A percentile compares a stretch with the other conserved stretches of the same genome.
These are phyloP conservation scores for Phaeolepiota aurea DNA, from an alignment of 768 basidiomycete species.

Conservation along the genomic window DNA sequence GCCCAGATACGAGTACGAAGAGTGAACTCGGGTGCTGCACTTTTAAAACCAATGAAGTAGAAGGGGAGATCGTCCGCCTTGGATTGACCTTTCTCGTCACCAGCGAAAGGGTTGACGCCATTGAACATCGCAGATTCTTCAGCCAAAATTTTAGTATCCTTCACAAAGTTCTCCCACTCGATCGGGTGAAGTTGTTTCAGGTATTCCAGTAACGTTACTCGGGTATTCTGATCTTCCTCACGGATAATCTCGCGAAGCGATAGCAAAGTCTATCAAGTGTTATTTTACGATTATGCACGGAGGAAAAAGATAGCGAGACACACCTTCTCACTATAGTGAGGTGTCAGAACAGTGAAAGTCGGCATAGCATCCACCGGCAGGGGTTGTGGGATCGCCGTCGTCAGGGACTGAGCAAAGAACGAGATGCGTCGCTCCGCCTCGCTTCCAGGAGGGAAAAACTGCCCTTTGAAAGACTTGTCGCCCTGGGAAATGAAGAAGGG, in stretches of 20 bases:
- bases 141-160: slow-evolving; percentile 97
- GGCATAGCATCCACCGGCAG: slow-evolving; percentile 99
- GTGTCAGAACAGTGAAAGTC: slow-evolving; percentile 96
- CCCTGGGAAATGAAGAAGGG: slow-evolving; percentile 97
- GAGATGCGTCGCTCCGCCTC: slow-evolving; percentile 97
- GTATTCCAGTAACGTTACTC: slow-evolving; percentile 95
- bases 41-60: slow-evolving; percentile 99
- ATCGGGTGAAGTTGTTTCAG: slow-evolving; percentile 96
- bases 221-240: slow-evolving; percentile 94
- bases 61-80: slow-evolving; percentile 93
- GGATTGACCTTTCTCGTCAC: slow-evolving; percentile 72
- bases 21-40: slow-evolving; percentile 95
- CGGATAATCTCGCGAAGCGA: slow-evolving; percentile 97
- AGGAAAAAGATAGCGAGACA: neutral
- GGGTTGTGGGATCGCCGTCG: slow-evolving; percentile 89
- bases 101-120: slow-evolving; percentile 60
- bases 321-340: slow-evolving; percentile 98
- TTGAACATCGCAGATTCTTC: slow-evolving; percentile 89
- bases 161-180: slow-evolving; percentile 99
- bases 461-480: slow-evolving; percentile 69
- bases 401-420: slow-evolving; percentile 97
- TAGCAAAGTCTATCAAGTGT: slow-evolving; percentile 62
- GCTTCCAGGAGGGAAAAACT: slow-evolving; percentile 92
- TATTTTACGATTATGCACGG: neutral
- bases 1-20: slow-evolving; percentile 99